phyloP scores from a whole-genome alignment of 371 early-diverging fungal species.

The Zopfochytrium polystomum region DNA sequence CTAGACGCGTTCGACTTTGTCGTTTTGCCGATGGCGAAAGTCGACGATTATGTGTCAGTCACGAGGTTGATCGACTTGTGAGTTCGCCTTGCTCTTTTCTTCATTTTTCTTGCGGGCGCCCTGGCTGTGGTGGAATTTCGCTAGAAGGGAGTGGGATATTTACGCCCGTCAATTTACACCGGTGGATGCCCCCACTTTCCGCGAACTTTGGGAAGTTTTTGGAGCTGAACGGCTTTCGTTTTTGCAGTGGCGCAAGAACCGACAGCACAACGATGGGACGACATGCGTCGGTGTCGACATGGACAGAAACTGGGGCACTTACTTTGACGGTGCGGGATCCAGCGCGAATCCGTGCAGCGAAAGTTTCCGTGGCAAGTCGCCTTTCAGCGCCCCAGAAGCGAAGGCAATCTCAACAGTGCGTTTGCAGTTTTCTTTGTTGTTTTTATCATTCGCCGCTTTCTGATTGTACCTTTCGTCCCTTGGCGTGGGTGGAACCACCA shows the following conservation, averaged over 20 bases:
- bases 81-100: too few relatives aligned
- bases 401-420: slow-evolving; percentile 13
- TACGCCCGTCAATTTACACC: too few relatives aligned
- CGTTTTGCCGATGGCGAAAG: slow-evolving; percentile 56
- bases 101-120: too few relatives aligned
- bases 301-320: slow-evolving; percentile 32
- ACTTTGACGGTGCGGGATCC: slow-evolving; percentile 30
- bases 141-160: too few relatives aligned
- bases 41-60: slow-evolving; percentile 39
- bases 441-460: too few relatives aligned
- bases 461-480: too few relatives aligned
- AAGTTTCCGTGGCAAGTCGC: slow-evolving; percentile 22
- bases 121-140: too few relatives aligned
- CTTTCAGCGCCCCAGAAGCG: slow-evolving; percentile 28
- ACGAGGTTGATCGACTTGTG: slow-evolving; percentile 26
- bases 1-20: slow-evolving; percentile 44
- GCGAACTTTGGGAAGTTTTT: too few relatives aligned
- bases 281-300: slow-evolving; percentile 31
- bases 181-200: too few relatives aligned
- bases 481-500: too few relatives aligned
- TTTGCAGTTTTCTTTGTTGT: too few relatives aligned
- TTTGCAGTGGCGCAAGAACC: slow-evolving; percentile 32
- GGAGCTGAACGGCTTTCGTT: too few relatives aligned
- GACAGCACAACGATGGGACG: slow-evolving; percentile 21
- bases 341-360: slow-evolving; percentile 32